Evolutionary conservation across 768 basidiomycete species (phyloP).

Genomic region (Symmetrospora coprosmae): DNA sequence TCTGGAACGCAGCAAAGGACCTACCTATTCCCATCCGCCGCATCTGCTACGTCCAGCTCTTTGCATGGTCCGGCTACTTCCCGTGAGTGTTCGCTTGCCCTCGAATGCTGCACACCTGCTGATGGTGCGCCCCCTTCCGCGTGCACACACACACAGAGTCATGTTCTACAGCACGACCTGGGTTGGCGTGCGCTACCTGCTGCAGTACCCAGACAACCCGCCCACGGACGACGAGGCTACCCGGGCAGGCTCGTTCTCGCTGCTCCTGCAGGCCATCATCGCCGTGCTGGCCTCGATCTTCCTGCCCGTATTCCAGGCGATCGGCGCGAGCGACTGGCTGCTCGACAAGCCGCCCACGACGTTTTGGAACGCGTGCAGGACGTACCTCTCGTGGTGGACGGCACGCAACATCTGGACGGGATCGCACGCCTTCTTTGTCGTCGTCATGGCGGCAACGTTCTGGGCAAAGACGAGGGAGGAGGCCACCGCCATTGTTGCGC

Average conservation of each 20-base stretch:
- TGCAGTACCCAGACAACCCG: constrained; percentile 21
- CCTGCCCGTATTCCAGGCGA: constrained; percentile 49
- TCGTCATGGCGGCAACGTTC: constrained; percentile 58
- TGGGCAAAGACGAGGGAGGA: constrained; percentile 47
- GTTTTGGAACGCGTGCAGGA: background rate
- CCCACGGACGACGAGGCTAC: constrained; percentile 51
- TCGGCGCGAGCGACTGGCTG: constrained; percentile 16
- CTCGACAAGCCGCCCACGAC: constrained; percentile 5
- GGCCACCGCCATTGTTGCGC: constrained; percentile 58
- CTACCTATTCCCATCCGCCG: constrained; percentile 27
- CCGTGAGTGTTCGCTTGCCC: constrained; percentile 7
- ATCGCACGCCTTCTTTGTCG: constrained; percentile 58
- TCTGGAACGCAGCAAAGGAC: constrained; percentile 15
- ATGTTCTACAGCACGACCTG: constrained; percentile 27
- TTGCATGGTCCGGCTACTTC: constrained; percentile 31
- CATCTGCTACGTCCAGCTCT: constrained; percentile 32
- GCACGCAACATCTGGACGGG: constrained; percentile 45
- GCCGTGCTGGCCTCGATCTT: constrained; percentile 54
- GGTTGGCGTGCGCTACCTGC: constrained; percentile 24
- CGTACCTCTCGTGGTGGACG: constrained; percentile 11
- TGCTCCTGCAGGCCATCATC: constrained; percentile 62
- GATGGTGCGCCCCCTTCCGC: background rate
- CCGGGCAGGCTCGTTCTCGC: constrained; percentile 64
- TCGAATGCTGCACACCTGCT: background rate
- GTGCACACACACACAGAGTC: too few relatives aligned